Evolutionary conservation across 2,329 filamentous ascomycete species (phyloP).

Genomic region (Xylariales sp.): DNA sequence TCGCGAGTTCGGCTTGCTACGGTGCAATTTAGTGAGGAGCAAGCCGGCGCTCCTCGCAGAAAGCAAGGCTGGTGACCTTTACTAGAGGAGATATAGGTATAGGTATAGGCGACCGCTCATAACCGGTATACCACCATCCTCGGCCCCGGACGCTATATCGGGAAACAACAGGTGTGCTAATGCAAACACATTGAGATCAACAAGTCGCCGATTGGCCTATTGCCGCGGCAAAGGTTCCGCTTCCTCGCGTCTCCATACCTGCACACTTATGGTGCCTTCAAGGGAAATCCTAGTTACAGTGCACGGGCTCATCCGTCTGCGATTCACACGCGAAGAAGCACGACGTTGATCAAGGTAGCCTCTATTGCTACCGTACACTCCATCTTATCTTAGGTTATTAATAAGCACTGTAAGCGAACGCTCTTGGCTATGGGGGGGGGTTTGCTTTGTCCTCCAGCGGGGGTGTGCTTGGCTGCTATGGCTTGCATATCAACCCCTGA

Average conservation of each 20-base stretch:
- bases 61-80: slow-evolving; percentile 4
- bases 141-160: slow-evolving; percentile 29
- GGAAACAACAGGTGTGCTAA: slow-evolving; percentile 18
- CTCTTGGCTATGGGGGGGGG: slow-evolving; percentile 16
- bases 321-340: slow-evolving; percentile 24
- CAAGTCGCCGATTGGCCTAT: slow-evolving; percentile 20
- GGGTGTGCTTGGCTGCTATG: slow-evolving; percentile 23
- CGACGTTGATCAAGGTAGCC: slow-evolving; percentile 17
- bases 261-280: neutral
- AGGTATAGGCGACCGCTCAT: neutral
- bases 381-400: slow-evolving; percentile 26
- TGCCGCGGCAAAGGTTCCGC: slow-evolving; percentile 16
- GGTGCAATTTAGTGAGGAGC: slow-evolving; percentile 10
- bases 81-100: slow-evolving; percentile 22
- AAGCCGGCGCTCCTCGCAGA: neutral
- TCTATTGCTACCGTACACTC: slow-evolving; percentile 11
- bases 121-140: slow-evolving; percentile 29
- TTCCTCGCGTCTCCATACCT: slow-evolving; percentile 16
- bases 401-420: slow-evolving; percentile 9
- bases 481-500: slow-evolving; percentile 33
- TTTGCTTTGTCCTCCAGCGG: slow-evolving; percentile 17
- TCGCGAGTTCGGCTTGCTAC: slow-evolving; percentile 3
- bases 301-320: slow-evolving; percentile 27
- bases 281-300: slow-evolving; percentile 24
- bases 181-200: slow-evolving; percentile 2